Evolutionary conservation across 2,329 filamentous ascomycete species (phyloP), one percentile per base, ranked within the genome.

Genomic region (Epichloe uncinata): DNA sequence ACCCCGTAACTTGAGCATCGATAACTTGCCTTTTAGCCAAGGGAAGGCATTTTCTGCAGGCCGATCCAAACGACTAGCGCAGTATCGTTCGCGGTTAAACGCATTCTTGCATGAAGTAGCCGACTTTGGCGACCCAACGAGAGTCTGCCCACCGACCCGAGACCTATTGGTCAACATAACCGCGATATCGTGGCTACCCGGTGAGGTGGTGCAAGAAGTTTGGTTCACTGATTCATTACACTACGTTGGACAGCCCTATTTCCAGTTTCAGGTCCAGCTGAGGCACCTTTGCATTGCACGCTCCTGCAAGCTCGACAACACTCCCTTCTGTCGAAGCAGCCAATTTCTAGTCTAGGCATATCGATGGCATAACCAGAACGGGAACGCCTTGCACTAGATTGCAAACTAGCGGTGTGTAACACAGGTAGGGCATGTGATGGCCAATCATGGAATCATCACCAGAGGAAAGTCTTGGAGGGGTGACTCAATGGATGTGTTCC

Each of bases 81-180:
- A 40, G 16, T 13, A 6, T 18, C 13, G 30, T 20, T 34, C 30
- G 34, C 41, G 47, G 41, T 41, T 38, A 5, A 44, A 40, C 38
- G 47, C 47, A 48, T 48, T 11, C n/a, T 9, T 18, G 18, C 11
- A 37, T 35, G 16, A n/a, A 26, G 33, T 42, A 22, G 37, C 43
- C 48, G 40, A 26, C 34, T 38, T 37, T 30, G 38, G 20, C 45
- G 18, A 30, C 12, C 43, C 37, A 8, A 37, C 42, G 42, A 42
- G 15, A 15, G 26, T 9, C 26, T 30, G 26, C 26, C 26, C 26
- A 26, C 42, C 47, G 15, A 35, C 33, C 11, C 6, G 8, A 8
- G 30, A 40, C 13, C 26, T 45, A 45, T 41, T 50, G 48, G 42
- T 22, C 26, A 42, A 45, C 35, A 42, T 45, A 45, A 43, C 48